Percentiles rank a stretch among this genome's conserved stretches.
These are phyloP conservation scores for Sporobolus alterniflorus DNA, from an alignment of 202 grass and related monocot species.

Conservation along the genomic window DNA sequence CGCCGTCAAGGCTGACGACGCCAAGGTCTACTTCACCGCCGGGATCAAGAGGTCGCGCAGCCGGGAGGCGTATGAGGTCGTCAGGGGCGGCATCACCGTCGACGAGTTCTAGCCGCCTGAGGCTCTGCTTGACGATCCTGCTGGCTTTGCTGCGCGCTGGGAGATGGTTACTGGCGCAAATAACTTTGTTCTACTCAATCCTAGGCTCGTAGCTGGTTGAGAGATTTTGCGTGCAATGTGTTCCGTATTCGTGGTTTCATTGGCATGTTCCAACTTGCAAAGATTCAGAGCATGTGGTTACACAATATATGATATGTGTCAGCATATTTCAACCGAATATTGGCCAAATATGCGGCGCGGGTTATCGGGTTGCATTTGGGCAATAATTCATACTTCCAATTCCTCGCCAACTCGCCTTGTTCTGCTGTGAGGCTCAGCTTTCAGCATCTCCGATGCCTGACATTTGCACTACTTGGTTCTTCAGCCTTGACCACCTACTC, in stretches of 20 bases:
- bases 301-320: not conserved
- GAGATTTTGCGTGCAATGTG: not conserved
- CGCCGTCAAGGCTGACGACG: conserved; percentile 63
- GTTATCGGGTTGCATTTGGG: not conserved
- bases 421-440: no score
- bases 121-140: not conserved
- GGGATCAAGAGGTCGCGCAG: conserved; percentile 77
- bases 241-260: not conserved
- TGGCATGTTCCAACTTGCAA: not conserved
- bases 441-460: no score
- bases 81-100: conserved; percentile 54
- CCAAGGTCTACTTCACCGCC: conserved; percentile 78
- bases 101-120: conserved; percentile 60
- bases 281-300: not conserved
- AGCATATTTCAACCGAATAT: not conserved
- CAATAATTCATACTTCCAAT: no score
- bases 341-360: not conserved
- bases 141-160: not conserved
- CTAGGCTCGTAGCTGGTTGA: not conserved
- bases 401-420: no score
- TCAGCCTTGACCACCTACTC: no score
- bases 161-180: not conserved
- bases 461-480: no score
- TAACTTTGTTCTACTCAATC: not conserved
- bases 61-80: conserved; percentile 78